A percentile compares a stretch with the other conserved stretches of the same genome.
phyloP scores from a whole-genome alignment of 495 filamentous ascomycete species.

The Penicillium pulvis region DNA sequence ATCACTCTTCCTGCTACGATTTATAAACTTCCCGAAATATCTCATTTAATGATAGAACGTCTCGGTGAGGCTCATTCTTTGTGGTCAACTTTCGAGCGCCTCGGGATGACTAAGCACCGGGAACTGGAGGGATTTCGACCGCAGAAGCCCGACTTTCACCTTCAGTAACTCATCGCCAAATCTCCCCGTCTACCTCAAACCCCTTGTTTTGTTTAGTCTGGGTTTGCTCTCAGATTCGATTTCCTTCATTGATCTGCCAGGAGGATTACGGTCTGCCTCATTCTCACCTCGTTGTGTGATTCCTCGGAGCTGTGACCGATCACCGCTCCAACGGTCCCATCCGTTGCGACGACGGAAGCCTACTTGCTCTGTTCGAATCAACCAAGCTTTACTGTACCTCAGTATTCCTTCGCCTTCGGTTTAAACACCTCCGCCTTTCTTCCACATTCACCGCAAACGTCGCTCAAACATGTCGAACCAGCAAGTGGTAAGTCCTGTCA shows the following conservation, averaged over 20 bases:
- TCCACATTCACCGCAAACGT: not conserved
- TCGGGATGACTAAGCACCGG: slow-evolving; percentile 41
- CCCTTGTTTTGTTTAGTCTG: slow-evolving; percentile 4
- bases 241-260: not conserved
- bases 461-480: slow-evolving; percentile 59
- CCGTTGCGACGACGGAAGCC: slow-evolving; percentile 32
- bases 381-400: not conserved
- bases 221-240: not conserved
- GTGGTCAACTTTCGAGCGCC: slow-evolving; percentile 1
- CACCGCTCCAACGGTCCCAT: slow-evolving; percentile 24
- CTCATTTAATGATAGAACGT: not conserved
- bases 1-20: slow-evolving; percentile 1
- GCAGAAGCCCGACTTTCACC: slow-evolving; percentile 43
- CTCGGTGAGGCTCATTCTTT: not conserved
- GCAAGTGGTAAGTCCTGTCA: slow-evolving; percentile 60
- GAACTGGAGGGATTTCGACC: slow-evolving; percentile 47
- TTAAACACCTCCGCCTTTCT: not conserved
- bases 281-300: slow-evolving; percentile 10
- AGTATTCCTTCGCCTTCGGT: not conserved
- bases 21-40: not conserved
- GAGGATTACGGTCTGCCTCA: not conserved
- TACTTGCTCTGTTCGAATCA: slow-evolving; percentile 11
- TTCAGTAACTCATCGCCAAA: slow-evolving; percentile 41
- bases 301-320: slow-evolving; percentile 18
- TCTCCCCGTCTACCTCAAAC: slow-evolving; percentile 13